These are phyloP conservation scores for Candida hispaniensis DNA, from an alignment of 805 yeast species.

Conservation along the genomic window DNA sequence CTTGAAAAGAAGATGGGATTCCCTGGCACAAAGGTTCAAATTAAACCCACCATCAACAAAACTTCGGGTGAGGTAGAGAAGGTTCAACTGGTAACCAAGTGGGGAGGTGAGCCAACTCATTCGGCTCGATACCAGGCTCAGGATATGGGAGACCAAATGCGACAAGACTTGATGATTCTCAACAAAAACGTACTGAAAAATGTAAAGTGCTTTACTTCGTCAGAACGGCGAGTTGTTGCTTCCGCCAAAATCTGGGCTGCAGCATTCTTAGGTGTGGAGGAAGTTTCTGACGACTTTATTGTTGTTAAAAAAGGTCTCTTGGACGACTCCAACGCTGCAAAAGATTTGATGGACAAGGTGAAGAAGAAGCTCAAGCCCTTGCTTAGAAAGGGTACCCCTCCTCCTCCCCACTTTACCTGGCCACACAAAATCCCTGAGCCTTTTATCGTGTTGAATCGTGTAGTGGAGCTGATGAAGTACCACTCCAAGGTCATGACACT, in stretches of 20 bases:
- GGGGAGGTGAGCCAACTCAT: slow-evolving; percentile 99
- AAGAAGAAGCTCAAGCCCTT: slow-evolving; percentile 92
- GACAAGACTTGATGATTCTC: slow-evolving; percentile 80
- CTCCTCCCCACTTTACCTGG: slow-evolving; percentile 98
- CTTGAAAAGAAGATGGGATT: slow-evolving; percentile 78
- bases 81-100: slow-evolving; percentile 88
- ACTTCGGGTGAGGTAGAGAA: slow-evolving; percentile 63
- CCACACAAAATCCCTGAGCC: slow-evolving; percentile 98
- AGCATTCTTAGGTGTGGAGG: slow-evolving; percentile 61
- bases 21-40: slow-evolving; percentile 94
- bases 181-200: slow-evolving; percentile 77
- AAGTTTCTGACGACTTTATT: slow-evolving; percentile 65
- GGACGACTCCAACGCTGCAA: slow-evolving; percentile 97
- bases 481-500: slow-evolving; percentile 75
- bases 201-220: slow-evolving; percentile 77
- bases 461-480: slow-evolving; percentile 89
- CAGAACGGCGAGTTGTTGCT: slow-evolving; percentile 89
- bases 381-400: slow-evolving; percentile 88
- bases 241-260: slow-evolving; percentile 82
- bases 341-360: slow-evolving; percentile 94
- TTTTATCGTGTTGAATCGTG: slow-evolving; percentile 82
- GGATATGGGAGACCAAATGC: slow-evolving; percentile 90
- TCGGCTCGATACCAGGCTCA: slow-evolving; percentile 90
- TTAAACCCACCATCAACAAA: slow-evolving; percentile 73
- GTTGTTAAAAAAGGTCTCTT: slow-evolving; percentile 78